These are phyloP conservation scores for Calophaca sinica DNA, from an alignment of 306 rosid species.

Conservation along the genomic window DNA sequence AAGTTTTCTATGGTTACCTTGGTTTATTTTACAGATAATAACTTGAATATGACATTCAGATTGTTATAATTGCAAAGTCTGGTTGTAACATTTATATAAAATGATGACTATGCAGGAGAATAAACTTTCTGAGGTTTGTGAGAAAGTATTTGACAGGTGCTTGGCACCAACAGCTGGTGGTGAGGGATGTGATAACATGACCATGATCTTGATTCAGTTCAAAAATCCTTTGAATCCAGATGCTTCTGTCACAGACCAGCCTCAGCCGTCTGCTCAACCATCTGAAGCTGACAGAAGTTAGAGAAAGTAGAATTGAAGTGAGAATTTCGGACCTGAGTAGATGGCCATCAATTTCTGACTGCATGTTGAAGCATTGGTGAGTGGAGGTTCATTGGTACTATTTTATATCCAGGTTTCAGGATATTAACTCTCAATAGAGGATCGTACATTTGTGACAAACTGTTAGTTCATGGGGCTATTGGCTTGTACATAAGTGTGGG, in stretches of 20 bases:
- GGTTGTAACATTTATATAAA: constrained; percentile 8
- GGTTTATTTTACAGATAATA: constrained; percentile 29
- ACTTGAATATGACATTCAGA: constrained; percentile 9
- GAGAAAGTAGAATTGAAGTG: constrained; percentile 35
- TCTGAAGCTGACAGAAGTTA: constrained; percentile 46
- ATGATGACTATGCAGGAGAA: constrained; percentile 69
- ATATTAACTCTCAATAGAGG: constrained; percentile 43
- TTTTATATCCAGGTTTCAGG: constrained; percentile 41
- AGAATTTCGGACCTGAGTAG: constrained; percentile 29
- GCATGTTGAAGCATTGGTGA: constrained; percentile 36
- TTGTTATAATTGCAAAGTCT: constrained; percentile 14
- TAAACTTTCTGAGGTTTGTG: constrained; percentile 79
- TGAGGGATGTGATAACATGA: constrained; percentile 98
- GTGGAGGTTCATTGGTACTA: constrained; percentile 28
- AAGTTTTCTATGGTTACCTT: constrained; percentile 42
- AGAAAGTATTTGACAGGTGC: constrained; percentile 90
- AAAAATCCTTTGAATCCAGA: constrained; percentile 52
- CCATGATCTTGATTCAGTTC: constrained; percentile 95
- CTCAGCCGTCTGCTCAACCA: constrained; percentile 52
- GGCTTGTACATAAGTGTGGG: constrained; percentile 49
- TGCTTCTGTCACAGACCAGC: constrained; percentile 53
- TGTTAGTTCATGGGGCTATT: constrained; percentile 41
- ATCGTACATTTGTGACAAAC: constrained; percentile 50
- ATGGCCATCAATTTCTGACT: constrained; percentile 3
- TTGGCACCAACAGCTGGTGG: constrained; percentile 94